Conservation (phyloP, 768 basidiomycete species). For the Mycena maculata region DNA sequence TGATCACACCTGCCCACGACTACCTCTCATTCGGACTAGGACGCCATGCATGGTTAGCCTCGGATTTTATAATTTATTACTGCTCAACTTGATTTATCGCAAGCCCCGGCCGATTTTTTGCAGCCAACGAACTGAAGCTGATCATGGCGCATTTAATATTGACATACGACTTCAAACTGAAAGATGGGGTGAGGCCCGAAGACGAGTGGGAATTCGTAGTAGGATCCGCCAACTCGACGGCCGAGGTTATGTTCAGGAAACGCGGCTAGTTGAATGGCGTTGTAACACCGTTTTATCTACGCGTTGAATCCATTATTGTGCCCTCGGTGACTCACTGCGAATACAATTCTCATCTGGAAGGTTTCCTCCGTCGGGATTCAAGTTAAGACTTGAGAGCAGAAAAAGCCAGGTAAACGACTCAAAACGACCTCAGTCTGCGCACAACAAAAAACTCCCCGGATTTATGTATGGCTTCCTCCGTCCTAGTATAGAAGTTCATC, state of each 20-base stretch:
- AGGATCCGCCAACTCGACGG: conserved; percentile 1
- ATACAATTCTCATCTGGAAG: too few relatives aligned
- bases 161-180: conserved; percentile 52
- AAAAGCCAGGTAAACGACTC: too few relatives aligned
- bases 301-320: too few relatives aligned
- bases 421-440: too few relatives aligned
- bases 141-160: conserved; percentile 51
- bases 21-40: conserved; percentile 53
- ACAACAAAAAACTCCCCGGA: too few relatives aligned
- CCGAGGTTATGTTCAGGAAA: conserved; percentile 26
- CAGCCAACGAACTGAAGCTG: conserved; percentile 51
- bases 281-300: too few relatives aligned
- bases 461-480: not conserved
- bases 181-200: conserved; percentile 17
- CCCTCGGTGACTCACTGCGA: too few relatives aligned
- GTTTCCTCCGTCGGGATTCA: too few relatives aligned
- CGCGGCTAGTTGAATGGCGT: not conserved
- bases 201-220: conserved; percentile 20
- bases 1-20: conserved; percentile 43
- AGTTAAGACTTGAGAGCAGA: too few relatives aligned
- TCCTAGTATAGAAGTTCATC: conserved; percentile 22
- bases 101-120: conserved; percentile 57
- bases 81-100: not conserved
- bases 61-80: not conserved
- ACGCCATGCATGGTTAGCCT: conserved; percentile 44